Conservation (phyloP, 352 stramenopile genomes). For the Phytophthora capsici region DNA sequence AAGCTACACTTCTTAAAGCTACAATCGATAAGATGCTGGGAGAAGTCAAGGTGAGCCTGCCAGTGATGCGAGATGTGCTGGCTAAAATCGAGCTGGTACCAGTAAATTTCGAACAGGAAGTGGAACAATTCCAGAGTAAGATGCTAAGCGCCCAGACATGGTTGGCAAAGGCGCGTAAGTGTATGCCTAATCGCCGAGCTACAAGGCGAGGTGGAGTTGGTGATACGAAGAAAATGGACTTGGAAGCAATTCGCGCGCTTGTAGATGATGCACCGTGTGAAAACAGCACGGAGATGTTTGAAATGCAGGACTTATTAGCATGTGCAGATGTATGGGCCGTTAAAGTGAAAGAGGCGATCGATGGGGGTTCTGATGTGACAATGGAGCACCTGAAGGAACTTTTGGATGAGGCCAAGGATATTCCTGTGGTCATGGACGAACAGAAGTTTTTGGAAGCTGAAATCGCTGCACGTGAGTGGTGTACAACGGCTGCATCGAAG, state of each 20-base stretch:
- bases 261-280: conserved; percentile 89
- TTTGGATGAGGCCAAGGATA: conserved; percentile 79
- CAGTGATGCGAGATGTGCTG: conserved; percentile 81
- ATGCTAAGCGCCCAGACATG: conserved; percentile 87
- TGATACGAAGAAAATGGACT: conserved; percentile 83
- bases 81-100: conserved; percentile 86
- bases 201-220: conserved; percentile 56
- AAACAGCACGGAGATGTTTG: conserved; percentile 86
- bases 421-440: conserved; percentile 91
- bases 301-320: conserved; percentile 90
- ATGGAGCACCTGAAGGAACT: conserved; percentile 81
- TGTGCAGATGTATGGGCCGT: conserved; percentile 86
- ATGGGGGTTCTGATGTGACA: conserved; percentile 69
- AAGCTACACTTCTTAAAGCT: conserved; percentile 63
- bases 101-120: conserved; percentile 83
- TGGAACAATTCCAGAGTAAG: conserved; percentile 84
- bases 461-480: conserved; percentile 85
- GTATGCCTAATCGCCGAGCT: conserved; percentile 78
- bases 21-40: conserved; percentile 73
- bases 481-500: conserved; percentile 54
- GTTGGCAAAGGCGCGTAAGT: conserved; percentile 88
- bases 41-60: conserved; percentile 86
- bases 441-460: conserved; percentile 80
- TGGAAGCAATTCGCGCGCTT: conserved; percentile 78
- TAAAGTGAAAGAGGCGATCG: conserved; percentile 82